Evolutionary conservation across 139 green algal species (phyloP).

Genomic region (Picochlorum sp.): DNA sequence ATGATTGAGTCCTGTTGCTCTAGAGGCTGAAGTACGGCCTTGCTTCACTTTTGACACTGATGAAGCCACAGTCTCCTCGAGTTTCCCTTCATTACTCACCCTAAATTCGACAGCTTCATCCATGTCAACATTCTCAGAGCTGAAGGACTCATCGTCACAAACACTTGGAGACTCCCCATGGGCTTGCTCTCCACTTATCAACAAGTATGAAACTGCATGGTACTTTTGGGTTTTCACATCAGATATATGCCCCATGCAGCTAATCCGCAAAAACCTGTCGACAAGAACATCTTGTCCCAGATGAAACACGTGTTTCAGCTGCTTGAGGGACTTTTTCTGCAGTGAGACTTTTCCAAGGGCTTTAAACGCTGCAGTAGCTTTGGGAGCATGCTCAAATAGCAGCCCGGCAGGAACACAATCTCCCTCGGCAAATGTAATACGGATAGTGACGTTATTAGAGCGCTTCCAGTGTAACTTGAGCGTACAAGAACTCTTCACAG

Average conservation of each 20-base stretch:
- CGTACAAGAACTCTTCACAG: conserved; percentile 22
- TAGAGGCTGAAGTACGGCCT: no score
- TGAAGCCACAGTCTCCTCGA: no score
- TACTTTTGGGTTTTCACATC: conserved; percentile 8
- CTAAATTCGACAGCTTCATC: neutral
- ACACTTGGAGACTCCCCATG: neutral
- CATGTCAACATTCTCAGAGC: no score
- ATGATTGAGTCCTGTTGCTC: no score
- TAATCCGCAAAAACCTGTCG: conserved; percentile 37
- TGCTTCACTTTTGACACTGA: no score
- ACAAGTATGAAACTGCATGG: conserved; percentile 19
- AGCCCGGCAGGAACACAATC: conserved; percentile 17
- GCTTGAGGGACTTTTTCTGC: conserved; percentile 14
- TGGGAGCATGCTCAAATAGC: conserved; percentile 21
- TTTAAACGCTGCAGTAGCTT: conserved; percentile 24
- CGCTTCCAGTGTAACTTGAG: conserved; percentile 17
- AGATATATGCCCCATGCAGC: conserved; percentile 26
- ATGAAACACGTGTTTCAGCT: conserved; percentile 37
- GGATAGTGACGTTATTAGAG: conserved; percentile 19
- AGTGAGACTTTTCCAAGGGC: conserved; percentile 27
- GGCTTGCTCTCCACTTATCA: conserved; percentile 13
- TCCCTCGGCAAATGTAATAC: conserved; percentile 27
- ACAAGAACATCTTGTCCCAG: conserved; percentile 25
- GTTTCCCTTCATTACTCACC: neutral
- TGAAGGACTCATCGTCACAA: no score